These are phyloP conservation scores for Westerdykella ornata DNA, from an alignment of 2,329 filamentous ascomycete species.

Conservation along the genomic window DNA sequence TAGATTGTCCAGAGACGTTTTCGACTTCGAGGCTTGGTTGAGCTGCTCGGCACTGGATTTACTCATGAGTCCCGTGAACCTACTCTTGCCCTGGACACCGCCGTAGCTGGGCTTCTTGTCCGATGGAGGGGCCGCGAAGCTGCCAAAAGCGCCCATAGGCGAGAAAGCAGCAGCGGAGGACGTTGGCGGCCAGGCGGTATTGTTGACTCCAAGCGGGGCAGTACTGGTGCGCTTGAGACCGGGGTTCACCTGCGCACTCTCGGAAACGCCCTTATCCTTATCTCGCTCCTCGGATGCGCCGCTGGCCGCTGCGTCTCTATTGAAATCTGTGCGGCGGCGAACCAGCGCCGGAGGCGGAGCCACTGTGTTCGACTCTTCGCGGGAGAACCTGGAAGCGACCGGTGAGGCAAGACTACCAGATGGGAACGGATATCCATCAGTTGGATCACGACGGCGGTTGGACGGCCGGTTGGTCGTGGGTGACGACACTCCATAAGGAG, in stretches of 20 bases:
- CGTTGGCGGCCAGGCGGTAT: conserved; percentile 51
- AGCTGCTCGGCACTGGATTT: conserved; percentile 68
- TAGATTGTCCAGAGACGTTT: conserved; percentile 48
- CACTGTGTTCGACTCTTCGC: conserved; percentile 57
- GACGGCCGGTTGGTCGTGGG: conserved; percentile 67
- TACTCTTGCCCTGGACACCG: conserved; percentile 66
- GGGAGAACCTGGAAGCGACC: conserved; percentile 52
- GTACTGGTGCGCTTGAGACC: conserved; percentile 52
- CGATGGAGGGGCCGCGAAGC: conserved; percentile 56
- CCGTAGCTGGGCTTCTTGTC: conserved; percentile 68
- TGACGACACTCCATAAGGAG: conserved; percentile 63
- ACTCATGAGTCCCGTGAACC: conserved; percentile 75
- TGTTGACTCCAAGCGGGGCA: conserved; percentile 47
- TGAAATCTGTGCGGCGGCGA: conserved; percentile 56
- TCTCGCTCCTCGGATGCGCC: conserved; percentile 46
- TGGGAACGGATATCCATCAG: conserved; percentile 57
- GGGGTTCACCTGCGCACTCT: conserved; percentile 45
- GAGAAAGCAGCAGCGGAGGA: conserved; percentile 58
- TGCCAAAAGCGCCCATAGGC: conserved; percentile 81
- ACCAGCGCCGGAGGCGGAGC: conserved; percentile 56
- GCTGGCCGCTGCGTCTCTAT: conserved; percentile 41
- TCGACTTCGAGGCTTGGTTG: conserved; percentile 47
- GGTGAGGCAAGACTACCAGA: conserved; percentile 54
- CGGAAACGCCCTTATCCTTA: conserved; percentile 40
- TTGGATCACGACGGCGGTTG: conserved; percentile 77